These are phyloP conservation scores for Parastagonospora avenae DNA, from an alignment of 2,329 filamentous ascomycete species.

Conservation along the genomic window DNA sequence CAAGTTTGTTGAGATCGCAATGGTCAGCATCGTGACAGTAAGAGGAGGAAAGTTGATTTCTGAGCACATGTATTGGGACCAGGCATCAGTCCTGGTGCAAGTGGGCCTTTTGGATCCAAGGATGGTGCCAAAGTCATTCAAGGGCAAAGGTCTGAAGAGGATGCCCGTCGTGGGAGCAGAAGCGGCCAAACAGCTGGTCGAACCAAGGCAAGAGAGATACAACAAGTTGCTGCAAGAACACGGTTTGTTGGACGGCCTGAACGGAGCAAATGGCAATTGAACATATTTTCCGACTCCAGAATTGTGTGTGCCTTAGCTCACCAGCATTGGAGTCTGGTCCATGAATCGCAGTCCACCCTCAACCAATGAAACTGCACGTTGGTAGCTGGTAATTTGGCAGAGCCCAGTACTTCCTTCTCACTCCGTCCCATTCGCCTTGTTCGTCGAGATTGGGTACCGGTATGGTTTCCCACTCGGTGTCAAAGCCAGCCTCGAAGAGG, in stretches of 20 bases:
- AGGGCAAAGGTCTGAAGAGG: conserved; percentile 46
- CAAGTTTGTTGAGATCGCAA: conserved; percentile 60
- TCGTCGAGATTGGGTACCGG: conserved; percentile 73
- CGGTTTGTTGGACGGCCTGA: conserved; percentile 38
- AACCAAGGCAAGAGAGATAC: conserved; percentile 47
- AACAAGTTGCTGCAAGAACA: conserved; percentile 47
- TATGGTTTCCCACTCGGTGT: conserved; percentile 83
- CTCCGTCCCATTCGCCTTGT: conserved; percentile 83
- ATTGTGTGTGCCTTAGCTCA: background rate
- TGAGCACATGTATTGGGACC: conserved; percentile 66
- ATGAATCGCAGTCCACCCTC: conserved; percentile 29
- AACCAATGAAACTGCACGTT: conserved; percentile 74
- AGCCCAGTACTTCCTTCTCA: conserved; percentile 88
- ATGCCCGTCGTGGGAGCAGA: conserved; percentile 50
- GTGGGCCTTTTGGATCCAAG: conserved; percentile 61
- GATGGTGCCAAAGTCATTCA: conserved; percentile 52
- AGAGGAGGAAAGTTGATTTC: conserved; percentile 59
- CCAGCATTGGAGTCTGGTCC: conserved; percentile 5
- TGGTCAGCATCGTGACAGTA: conserved; percentile 62
- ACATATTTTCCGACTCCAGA: background rate
- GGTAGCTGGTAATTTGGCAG: conserved; percentile 78
- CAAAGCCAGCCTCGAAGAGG: conserved; percentile 83
- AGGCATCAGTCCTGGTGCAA: conserved; percentile 63
- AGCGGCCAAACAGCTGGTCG: conserved; percentile 50
- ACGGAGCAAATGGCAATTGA: conserved; percentile 19